phyloP scores from a whole-genome alignment of 805 yeast genomes.

The Zygotorulaspora chibaensis region DNA sequence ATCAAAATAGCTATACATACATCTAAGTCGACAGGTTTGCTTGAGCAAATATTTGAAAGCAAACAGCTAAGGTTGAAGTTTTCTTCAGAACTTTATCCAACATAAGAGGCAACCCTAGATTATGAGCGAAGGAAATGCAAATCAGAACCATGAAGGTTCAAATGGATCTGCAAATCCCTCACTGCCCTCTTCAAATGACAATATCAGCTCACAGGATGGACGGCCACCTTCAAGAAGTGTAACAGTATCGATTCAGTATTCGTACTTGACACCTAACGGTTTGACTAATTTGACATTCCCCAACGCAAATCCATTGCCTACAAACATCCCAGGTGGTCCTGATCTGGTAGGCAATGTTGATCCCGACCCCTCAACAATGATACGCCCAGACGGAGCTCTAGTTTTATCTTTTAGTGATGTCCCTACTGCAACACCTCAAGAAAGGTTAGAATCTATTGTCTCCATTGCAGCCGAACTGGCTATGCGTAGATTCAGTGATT shows the following conservation, averaged over 20 bases:
- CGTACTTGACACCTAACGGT: slow-evolving; percentile 18
- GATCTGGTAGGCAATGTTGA: slow-evolving; percentile 11
- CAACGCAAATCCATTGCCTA: slow-evolving; percentile 5
- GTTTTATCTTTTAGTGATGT: slow-evolving; percentile 66
- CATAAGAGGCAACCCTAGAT: too few relatives aligned
- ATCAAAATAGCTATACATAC: too few relatives aligned
- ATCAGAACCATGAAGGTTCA: slow-evolving; percentile 7
- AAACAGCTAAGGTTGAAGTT: too few relatives aligned
- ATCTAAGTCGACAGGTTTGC: too few relatives aligned
- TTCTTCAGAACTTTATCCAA: too few relatives aligned
- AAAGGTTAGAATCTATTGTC: slow-evolving; percentile 54
- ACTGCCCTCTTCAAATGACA: slow-evolving; percentile 2
- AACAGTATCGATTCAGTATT: slow-evolving; percentile 32
- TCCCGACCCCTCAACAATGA: slow-evolving; percentile 6
- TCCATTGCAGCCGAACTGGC: slow-evolving; percentile 69
- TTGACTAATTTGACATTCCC: slow-evolving; percentile 20
- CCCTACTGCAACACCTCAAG: slow-evolving; percentile 54
- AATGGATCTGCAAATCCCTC: slow-evolving; percentile 9
- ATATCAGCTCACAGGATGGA: not conserved
- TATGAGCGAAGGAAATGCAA: slow-evolving; percentile 7
- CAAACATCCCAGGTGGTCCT: not conserved
- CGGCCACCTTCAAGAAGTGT: slow-evolving; percentile 25
- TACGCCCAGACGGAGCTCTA: slow-evolving; percentile 45
- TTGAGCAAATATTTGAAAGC: too few relatives aligned
- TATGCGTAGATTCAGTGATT: slow-evolving; percentile 53